Evolutionary conservation across 768 basidiomycete genomes (phyloP), one percentile per base, ranked within the genome.

Genomic region (Xerocomellus dryophilus): DNA sequence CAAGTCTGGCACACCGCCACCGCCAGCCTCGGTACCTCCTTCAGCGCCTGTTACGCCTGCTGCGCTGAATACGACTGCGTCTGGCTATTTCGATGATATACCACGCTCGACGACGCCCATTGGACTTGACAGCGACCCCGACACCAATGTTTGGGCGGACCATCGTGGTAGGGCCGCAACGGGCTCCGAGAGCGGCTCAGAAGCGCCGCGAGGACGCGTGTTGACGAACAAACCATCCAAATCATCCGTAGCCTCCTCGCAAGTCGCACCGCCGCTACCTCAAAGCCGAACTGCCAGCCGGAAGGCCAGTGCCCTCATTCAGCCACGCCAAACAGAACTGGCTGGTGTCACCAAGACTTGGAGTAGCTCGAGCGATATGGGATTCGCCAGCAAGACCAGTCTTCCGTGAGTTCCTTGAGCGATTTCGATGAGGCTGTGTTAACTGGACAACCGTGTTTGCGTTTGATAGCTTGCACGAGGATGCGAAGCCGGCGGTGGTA

Each of bases 261-360:
- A 69, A 2, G 59, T 53, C 5, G 31, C 40, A 4, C 47, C 57
- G 7, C 60, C 56, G 8, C 36, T 48, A 15, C 45, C 40, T 21
- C 61, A 59, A 27, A 70, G 70, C 50, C 54, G 57, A 44, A 62
- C 63, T 31, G 31, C 51, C 5, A 70, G 69, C 34, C 52, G 65
- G 44, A 72, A 60, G 42, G 23, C 71, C 1, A 70, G 69, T 18
- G 65, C 62, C 0, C 9, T 54, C 23, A 42, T 66, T 21, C 63
- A 60, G 32, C 17, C 62, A 1, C 68, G 68, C 17, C 69, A 70
- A 50, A 66, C 60, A 14, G 68, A 69, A 25, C 31, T 69, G 5
- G 64, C 66, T 14, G 68, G 61, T n/a, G 60, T 62, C n/a, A 70
- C 66, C 23, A 71, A 63, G 50, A 72, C 71, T 2, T 70, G 65